phyloP scores from a whole-genome alignment of 2,329 filamentous ascomycete genomes.

The Shiraia bambusicola region DNA sequence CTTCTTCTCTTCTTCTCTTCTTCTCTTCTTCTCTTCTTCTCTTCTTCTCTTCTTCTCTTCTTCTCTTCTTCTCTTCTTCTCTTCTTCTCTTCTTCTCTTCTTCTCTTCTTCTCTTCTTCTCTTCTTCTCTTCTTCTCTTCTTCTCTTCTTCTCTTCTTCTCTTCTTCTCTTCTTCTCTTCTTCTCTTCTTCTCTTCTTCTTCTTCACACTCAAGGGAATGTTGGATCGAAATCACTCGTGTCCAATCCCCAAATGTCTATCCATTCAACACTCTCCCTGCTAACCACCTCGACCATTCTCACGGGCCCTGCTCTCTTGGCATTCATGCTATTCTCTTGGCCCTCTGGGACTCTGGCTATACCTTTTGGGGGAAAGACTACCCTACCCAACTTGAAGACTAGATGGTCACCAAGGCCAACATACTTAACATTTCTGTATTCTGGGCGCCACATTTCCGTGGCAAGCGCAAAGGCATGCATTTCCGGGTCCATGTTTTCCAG shows the following conservation, averaged over 20 bases:
- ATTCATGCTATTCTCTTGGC: conserved; percentile 27
- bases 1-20: too few relatives aligned
- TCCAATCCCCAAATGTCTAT: conserved; percentile 52
- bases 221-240: conserved; percentile 33
- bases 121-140: too few relatives aligned
- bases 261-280: conserved; percentile 42
- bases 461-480: conserved; percentile 35
- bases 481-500: conserved; percentile 31
- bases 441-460: conserved; percentile 37
- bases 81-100: too few relatives aligned
- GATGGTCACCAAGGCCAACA: conserved; percentile 42
- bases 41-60: too few relatives aligned
- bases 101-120: too few relatives aligned
- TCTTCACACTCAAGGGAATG: conserved; percentile 27
- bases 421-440: conserved; percentile 42
- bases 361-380: conserved; percentile 28
- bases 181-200: too few relatives aligned
- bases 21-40: too few relatives aligned
- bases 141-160: too few relatives aligned
- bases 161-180: too few relatives aligned
- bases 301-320: conserved; percentile 31
- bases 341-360: conserved; percentile 4
- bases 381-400: conserved; percentile 43
- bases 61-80: too few relatives aligned
- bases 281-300: conserved; percentile 34